Base-by-base conservation (phyloP, 352 stramenopile species). In the Phytopythium boreale region DNA sequence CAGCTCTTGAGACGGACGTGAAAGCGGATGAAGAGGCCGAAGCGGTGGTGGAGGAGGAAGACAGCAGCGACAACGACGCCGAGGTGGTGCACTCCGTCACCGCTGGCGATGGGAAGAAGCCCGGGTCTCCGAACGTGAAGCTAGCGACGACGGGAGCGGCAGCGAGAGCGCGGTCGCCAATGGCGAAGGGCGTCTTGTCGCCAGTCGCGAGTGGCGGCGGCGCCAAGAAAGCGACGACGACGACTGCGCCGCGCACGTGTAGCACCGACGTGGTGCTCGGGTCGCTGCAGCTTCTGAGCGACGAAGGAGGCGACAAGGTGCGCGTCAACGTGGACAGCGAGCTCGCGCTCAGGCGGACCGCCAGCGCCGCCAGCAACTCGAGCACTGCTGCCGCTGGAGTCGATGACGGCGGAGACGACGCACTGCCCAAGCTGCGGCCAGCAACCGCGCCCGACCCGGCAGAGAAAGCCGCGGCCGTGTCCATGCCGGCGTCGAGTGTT, bases 261-360 rank as follows among this genome's bases (percentile, higher is more conserved):
- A 89, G 80, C 60, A 71, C 68, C 10, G 83, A 92, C 55, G 60
- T 74, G 24, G 78, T 90, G 44, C 57, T 92, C 19, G 83, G 83
- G 1, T 65, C 57, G 37, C 71, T 89, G 22, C 68, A 82, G 62
- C 60, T 86, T 17, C 63, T 92, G n/a, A 66, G 69, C 26, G 83
- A 89, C 62, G 62, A 72, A 3, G 69, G 66, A 29, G 70, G 77
- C 46, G 80, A 88, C 39, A 91, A 91, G 34, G 74, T 88, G 26
- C 73, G 74, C 37, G 62, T 91, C 12, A 84, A 88, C 37, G 66
- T 91, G 34, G 82, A 89, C 3, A 71, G 67, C 5, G 82, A 89
- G 56, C 70, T 91, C 12, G 78, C 75, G 24, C 55, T 70, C 26
- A 66, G 76, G 5, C 62, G 72, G 15, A 61, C 66, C 12, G 26